Evolutionary conservation across 2,329 filamentous ascomycete genomes (phyloP).

Genomic region (Aspergillus novoparasiticus): DNA sequence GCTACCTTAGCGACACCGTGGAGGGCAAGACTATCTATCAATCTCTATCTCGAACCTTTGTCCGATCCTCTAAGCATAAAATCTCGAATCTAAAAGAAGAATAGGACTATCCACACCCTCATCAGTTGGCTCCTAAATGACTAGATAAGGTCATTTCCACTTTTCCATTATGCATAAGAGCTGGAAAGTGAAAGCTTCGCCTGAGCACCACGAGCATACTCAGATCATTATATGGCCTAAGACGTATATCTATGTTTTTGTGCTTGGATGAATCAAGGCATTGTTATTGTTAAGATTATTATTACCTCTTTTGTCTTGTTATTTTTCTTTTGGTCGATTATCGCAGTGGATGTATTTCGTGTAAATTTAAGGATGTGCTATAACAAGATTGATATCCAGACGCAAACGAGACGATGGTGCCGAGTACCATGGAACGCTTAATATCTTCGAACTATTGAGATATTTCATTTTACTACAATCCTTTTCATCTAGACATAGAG

Average conservation of each 20-base stretch:
- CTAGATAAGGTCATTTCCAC: not conserved
- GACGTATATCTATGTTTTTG: not conserved
- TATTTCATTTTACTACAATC: not conserved
- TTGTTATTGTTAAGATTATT: not conserved
- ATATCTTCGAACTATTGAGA: not conserved
- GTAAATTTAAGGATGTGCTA: not conserved
- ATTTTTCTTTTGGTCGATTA: not conserved
- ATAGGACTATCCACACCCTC: not conserved
- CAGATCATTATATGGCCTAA: not conserved
- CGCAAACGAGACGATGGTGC: not conserved
- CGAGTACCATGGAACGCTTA: not conserved
- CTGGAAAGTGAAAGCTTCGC: not conserved
- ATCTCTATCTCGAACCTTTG: slow-evolving; percentile 43
- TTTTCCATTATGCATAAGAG: not conserved
- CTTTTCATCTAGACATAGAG: not conserved
- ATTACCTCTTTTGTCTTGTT: not conserved
- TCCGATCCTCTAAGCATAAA: slow-evolving; percentile 33
- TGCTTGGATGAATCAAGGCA: not conserved
- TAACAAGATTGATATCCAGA: not conserved
- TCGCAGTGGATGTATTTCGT: not conserved
- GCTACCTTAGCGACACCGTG: slow-evolving; percentile 59
- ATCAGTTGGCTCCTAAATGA: not conserved
- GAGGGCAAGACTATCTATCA: slow-evolving; percentile 57
- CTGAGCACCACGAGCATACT: not conserved
- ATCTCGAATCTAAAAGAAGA: slow-evolving; percentile 24